Evolutionary conservation across 2,329 filamentous ascomycete genomes (phyloP).

Genomic region (Sporothrix humicola): DNA sequence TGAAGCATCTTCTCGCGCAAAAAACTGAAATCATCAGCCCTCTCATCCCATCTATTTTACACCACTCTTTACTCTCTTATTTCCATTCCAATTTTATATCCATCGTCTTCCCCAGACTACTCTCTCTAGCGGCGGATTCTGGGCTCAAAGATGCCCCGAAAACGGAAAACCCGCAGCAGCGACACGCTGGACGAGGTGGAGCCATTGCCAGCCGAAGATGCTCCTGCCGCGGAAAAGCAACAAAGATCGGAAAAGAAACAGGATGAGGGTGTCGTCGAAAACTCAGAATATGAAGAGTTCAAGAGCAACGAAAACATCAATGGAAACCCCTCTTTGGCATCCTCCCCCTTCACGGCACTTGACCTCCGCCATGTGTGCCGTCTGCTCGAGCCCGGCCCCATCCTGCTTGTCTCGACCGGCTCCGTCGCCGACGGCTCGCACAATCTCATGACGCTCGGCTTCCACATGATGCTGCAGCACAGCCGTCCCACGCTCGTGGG

Average conservation of each 20-base stretch:
- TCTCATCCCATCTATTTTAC: neutral
- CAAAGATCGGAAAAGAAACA: neutral
- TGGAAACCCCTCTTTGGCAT: too few relatives aligned
- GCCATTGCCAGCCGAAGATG: neutral
- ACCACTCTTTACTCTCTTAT: neutral
- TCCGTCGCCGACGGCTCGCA: slow-evolving; percentile 43
- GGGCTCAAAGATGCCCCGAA: slow-evolving; percentile 28
- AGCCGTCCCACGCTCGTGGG: slow-evolving; percentile 45
- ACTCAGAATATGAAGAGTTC: too few relatives aligned
- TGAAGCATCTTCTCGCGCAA: neutral
- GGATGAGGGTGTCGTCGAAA: neutral
- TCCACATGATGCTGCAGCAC: slow-evolving; percentile 49
- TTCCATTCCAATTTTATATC: neutral
- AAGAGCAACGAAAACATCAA: neutral
- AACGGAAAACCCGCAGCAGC: neutral
- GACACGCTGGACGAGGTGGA: slow-evolving; percentile 13
- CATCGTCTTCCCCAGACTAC: neutral
- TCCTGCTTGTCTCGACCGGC: slow-evolving; percentile 46
- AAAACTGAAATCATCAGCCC: neutral
- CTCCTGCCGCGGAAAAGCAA: neutral
- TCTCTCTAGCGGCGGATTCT: slow-evolving; percentile 18
- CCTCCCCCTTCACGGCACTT: slow-evolving; percentile 39
- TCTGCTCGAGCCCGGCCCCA: slow-evolving; percentile 47
- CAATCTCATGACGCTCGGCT: slow-evolving; percentile 48
- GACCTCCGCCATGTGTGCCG: slow-evolving; percentile 41